Conservation (phyloP, 495 filamentous ascomycete genomes). For the Aspergillus ostianus region DNA sequence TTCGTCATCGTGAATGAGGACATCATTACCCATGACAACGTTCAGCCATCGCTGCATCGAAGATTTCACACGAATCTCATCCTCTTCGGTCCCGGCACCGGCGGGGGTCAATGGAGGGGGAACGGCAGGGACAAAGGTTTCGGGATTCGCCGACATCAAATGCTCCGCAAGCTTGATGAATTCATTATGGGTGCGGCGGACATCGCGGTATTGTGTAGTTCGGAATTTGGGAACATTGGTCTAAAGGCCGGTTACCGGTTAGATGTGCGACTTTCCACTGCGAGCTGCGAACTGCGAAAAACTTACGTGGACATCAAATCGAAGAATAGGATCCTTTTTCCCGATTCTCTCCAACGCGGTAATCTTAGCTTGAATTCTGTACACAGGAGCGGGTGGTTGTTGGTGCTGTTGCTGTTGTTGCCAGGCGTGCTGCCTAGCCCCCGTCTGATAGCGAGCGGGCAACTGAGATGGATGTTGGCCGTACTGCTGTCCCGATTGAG, state of each 20-base stretch:
- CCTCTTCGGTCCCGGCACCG: conserved; percentile 94
- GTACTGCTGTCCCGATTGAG: conserved; percentile 39
- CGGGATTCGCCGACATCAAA: conserved; percentile 91
- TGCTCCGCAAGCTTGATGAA: conserved; percentile 95
- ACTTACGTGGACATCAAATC: conserved; percentile 95
- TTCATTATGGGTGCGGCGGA: conserved; percentile 91
- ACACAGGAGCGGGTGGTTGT: conserved; percentile 55
- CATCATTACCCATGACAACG: conserved; percentile 83
- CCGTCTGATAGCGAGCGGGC: conserved; percentile 49
- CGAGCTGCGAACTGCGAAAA: conserved; percentile 5
- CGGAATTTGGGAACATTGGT: conserved; percentile 97
- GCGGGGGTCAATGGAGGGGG: conserved; percentile 88
- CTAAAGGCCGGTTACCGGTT: conserved; percentile 44
- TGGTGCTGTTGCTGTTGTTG: background rate
- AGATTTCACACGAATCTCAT: conserved; percentile 84
- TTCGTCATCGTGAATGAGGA: conserved; percentile 92
- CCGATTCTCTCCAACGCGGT: conserved; percentile 89
- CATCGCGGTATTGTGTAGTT: conserved; percentile 96
- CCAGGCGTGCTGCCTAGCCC: conserved; percentile 37
- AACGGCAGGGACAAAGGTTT: conserved; percentile 95
- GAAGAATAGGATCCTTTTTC: conserved; percentile 89
- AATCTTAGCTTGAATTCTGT: conserved; percentile 90
- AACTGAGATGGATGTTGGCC: conserved; percentile 47
- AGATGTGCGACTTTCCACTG: conserved; percentile 5
- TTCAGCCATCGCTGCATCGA: conserved; percentile 95